Evolutionary conservation across 176 grass and related monocot species (phyloP).

Genomic region (Dendrocalamus sinicus): DNA sequence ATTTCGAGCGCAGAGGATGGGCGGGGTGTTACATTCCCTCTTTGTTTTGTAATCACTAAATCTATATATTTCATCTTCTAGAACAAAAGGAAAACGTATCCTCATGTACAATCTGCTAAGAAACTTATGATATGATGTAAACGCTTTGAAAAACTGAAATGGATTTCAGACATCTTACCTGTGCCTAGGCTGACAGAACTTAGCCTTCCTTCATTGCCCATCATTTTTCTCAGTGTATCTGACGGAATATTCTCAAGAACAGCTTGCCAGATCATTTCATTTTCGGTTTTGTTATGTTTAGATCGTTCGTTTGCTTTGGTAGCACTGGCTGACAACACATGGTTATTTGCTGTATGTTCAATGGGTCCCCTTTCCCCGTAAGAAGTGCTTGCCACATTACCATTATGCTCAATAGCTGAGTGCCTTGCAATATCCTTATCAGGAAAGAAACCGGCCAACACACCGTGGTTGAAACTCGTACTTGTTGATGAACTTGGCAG

Average conservation of each 20-base stretch:
- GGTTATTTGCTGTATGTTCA: constrained; percentile 47
- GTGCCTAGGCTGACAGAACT: constrained; percentile 73
- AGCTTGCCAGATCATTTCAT: constrained; percentile 82
- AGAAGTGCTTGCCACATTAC: constrained; percentile 43
- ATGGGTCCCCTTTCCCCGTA: constrained; percentile 36
- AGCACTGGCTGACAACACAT: constrained; percentile 45
- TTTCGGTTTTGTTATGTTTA: constrained; percentile 58
- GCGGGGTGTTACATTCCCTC: background rate
- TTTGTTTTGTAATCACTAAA: constrained; percentile 22
- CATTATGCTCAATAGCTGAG: constrained; percentile 39
- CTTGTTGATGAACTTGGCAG: constrained; percentile 68
- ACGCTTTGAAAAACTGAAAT: constrained; percentile 18
- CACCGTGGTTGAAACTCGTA: constrained; percentile 55
- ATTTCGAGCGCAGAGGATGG: too few species aligned
- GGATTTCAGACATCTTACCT: constrained; percentile 53
- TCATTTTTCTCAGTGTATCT: constrained; percentile 77
- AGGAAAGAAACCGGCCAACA: constrained; percentile 39
- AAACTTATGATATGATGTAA: constrained; percentile 30
- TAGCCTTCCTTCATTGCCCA: constrained; percentile 80
- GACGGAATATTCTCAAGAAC: constrained; percentile 85
- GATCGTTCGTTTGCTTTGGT: constrained; percentile 37
- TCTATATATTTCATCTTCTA: constrained; percentile 10
- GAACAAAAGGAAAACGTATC: background rate
- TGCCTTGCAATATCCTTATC: constrained; percentile 47
- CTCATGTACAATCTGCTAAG: background rate